These are phyloP conservation scores for Populus davidiana DNA, from an alignment of 345 rosid species.

Conservation along the genomic window DNA sequence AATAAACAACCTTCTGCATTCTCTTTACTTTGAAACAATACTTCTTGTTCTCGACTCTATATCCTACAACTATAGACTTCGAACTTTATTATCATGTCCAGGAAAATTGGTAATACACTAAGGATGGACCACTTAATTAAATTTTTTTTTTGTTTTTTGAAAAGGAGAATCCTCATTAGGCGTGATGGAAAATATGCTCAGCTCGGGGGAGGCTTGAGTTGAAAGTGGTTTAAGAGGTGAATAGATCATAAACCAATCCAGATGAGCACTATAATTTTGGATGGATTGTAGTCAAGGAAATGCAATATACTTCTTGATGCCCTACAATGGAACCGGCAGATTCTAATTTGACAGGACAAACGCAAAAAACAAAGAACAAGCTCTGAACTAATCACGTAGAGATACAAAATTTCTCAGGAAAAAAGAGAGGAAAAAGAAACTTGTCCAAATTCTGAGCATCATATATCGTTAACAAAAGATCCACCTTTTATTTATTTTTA, in stretches of 20 bases:
- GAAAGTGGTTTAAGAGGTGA: background rate
- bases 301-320: background rate
- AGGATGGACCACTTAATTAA: background rate
- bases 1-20: background rate
- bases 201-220: background rate
- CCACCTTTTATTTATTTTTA: too few species aligned
- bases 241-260: background rate
- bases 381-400: background rate
- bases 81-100: background rate
- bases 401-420: background rate
- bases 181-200: background rate
- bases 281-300: background rate
- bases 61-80: background rate
- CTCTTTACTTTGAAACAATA: background rate
- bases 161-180: background rate
- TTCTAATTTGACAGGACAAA: too few species aligned
- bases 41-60: background rate
- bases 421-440: background rate
- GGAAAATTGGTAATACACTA: background rate
- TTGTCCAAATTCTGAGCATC: background rate
- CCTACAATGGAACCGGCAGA: too few species aligned
- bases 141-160: background rate
- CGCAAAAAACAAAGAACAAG: background rate
- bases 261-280: background rate
- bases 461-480: background rate